Conservation (phyloP, 805 yeast species). For the Saccharomycodes ludwigii region DNA sequence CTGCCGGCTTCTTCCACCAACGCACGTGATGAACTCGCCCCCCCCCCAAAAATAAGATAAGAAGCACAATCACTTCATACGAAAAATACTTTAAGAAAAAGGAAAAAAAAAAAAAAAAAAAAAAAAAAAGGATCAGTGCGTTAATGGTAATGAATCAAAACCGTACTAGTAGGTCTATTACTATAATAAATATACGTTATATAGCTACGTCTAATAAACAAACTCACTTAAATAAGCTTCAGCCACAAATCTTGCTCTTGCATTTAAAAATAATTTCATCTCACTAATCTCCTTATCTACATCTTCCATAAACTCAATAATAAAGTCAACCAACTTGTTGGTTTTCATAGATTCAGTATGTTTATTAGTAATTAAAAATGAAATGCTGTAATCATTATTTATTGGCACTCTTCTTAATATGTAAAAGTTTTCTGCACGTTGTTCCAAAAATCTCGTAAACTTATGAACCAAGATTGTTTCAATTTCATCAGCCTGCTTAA, state of each 20-base stretch:
- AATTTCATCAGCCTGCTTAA: constrained; percentile 96
- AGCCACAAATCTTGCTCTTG: constrained; percentile 95
- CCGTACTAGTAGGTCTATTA: too few species aligned
- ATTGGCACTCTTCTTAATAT: constrained; percentile 87
- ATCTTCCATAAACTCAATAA: constrained; percentile 97
- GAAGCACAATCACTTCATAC: too few species aligned
- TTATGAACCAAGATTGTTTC: constrained; percentile 90
- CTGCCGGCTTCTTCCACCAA: too few species aligned
- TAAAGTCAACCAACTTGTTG: constrained; percentile 89
- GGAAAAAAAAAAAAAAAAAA: too few species aligned
- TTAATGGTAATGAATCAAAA: too few species aligned
- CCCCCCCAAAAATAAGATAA: too few species aligned
- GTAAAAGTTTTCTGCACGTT: constrained; percentile 90
- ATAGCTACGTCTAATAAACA: constrained; percentile 32
- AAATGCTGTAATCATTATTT: constrained; percentile 72
- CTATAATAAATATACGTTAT: too few species aligned
- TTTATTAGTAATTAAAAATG: constrained; percentile 83
- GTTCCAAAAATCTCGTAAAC: constrained; percentile 85
- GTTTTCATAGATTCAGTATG: constrained; percentile 95
- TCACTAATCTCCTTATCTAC: constrained; percentile 98
- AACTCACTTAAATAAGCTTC: constrained; percentile 89
- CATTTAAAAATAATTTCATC: constrained; percentile 92
- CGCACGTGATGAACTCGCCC: too few species aligned
- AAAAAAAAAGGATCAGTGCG: too few species aligned
- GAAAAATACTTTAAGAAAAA: too few species aligned